These are phyloP conservation scores for Suhomyces wounanorum DNA, from an alignment of 1,139 yeast genomes.

Conservation along the genomic window DNA sequence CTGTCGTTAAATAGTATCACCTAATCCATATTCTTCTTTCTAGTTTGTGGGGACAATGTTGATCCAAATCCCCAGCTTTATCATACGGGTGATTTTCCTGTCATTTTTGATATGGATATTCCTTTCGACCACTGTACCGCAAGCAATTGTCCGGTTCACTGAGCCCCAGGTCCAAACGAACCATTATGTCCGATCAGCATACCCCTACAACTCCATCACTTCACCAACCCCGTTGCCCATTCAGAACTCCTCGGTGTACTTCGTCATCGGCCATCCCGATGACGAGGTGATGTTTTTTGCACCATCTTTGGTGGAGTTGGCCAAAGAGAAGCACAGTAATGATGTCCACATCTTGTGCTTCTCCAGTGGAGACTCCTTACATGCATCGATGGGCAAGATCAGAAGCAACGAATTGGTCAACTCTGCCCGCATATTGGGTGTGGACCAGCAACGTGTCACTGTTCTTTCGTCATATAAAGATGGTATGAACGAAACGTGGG, in stretches of 20 bases:
- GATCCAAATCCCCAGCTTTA: constrained; percentile 19
- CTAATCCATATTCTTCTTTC: not conserved
- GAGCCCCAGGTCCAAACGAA: constrained; percentile 31
- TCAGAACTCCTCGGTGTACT: constrained; percentile 37
- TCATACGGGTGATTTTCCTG: constrained; percentile 18
- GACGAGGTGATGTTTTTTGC: constrained; percentile 98
- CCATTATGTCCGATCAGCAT: constrained; percentile 24
- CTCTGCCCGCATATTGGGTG: constrained; percentile 61
- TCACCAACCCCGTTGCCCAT: constrained; percentile 39
- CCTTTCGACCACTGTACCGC: constrained; percentile 45
- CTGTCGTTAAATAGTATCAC: not conserved
- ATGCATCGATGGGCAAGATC: constrained; percentile 66
- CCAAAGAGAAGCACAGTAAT: constrained; percentile 52
- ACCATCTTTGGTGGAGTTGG: constrained; percentile 66
- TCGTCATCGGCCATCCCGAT: constrained; percentile 93
- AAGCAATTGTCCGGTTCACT: constrained; percentile 32
- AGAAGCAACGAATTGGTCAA: constrained; percentile 60
- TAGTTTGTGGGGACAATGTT: constrained; percentile 15
- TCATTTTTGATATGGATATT: constrained; percentile 43
- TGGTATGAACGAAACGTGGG: constrained; percentile 76
- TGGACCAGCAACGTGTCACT: constrained; percentile 44
- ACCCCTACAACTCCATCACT: constrained; percentile 43
- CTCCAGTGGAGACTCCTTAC: constrained; percentile 68
- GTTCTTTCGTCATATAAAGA: constrained; percentile 62
- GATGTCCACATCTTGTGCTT: constrained; percentile 65